Evolutionary conservation across 495 filamentous ascomycete genomes (phyloP).

Genomic region (Tuber umbilicatum): DNA sequence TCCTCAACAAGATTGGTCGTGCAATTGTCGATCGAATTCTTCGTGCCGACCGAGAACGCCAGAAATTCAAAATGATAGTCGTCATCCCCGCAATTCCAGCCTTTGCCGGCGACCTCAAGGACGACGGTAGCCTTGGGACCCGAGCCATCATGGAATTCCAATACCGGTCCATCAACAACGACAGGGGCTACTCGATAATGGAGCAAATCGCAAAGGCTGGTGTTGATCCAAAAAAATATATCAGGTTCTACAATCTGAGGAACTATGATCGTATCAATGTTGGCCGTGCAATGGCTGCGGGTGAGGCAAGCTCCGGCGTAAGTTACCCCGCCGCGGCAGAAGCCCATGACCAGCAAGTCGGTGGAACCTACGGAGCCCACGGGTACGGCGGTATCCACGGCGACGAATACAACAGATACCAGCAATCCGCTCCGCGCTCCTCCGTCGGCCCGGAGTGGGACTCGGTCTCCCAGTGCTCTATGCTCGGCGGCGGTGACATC

Average conservation of each 20-base stretch:
- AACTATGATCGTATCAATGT: constrained; percentile 88
- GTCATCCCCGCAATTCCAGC: constrained; percentile 82
- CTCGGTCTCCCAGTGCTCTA: constrained; percentile 73
- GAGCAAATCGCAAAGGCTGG: constrained; percentile 67
- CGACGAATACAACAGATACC: constrained; percentile 55
- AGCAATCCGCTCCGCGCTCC: constrained; percentile 53
- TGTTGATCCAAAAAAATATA: constrained; percentile 69
- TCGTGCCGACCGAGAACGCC: constrained; percentile 61
- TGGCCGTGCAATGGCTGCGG: constrained; percentile 56
- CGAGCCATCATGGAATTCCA: constrained; percentile 96
- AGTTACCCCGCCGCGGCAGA: constrained; percentile 53
- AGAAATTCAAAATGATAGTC: constrained; percentile 79
- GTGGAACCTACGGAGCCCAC: constrained; percentile 28
- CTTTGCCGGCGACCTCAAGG: constrained; percentile 81
- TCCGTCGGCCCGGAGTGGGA: constrained; percentile 56
- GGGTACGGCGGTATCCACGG: constrained; percentile 16
- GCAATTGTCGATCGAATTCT: constrained; percentile 84
- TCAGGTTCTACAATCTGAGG: constrained; percentile 90
- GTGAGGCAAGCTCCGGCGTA: constrained; percentile 63
- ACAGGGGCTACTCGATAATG: constrained; percentile 82
- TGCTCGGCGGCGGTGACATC: constrained; percentile 72
- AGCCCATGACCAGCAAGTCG: constrained; percentile 35
- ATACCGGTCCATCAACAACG: constrained; percentile 69
- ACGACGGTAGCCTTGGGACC: constrained; percentile 73
- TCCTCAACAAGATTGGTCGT: constrained; percentile 79